Evolutionary conservation across 2,329 filamentous ascomycete genomes (phyloP), one percentile per base, ranked within the genome.

Genomic region (Fusarium vanettenii): DNA sequence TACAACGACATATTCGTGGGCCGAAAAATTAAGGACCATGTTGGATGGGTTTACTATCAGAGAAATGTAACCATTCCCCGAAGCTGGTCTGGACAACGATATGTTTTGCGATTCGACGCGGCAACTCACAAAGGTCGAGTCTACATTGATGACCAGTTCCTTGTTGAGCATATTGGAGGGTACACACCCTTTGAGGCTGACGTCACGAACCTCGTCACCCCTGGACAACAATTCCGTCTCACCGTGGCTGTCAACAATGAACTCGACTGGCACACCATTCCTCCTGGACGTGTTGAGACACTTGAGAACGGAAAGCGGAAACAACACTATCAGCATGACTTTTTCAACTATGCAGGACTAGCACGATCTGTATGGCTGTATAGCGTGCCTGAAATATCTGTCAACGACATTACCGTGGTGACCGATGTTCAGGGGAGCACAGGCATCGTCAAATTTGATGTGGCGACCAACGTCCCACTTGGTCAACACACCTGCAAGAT

Each of bases 321-420:
- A 31, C 70, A 72, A 22, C 67, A 67, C 7, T 72, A 72, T 50
- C 64, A 72, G n/a, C 70, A 72, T n/a, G 70, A 72, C 60, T 72
- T 70, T 18, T 72, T 67, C 45, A 72, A 72, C 35, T 72, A 72
- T 60, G 56, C 67, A 1, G 70, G 70, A 5, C 13, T 72, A 0
- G 70, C 70, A 18, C 60, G 70, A 18, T 70, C 70, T 10, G 67
- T 72, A 1, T 64, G 48, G 22, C 16, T 72, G 7, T 72, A 64
- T 18, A 50, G 18, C 3, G 61, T 70, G 2, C 67, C 70, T 1
- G 29, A 27, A 14, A 27, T 63, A 3, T 70, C 55, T 13, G 18
- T 72, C 29, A 56, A 63, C 22, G 67, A 72, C 27, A 41, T 70
- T 6, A 70, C 64, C 1, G 43, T 65, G 4, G 39, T 39, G 11